phyloP scores from a whole-genome alignment of 208 protist genomes.

The Leishmania tarentolae region DNA sequence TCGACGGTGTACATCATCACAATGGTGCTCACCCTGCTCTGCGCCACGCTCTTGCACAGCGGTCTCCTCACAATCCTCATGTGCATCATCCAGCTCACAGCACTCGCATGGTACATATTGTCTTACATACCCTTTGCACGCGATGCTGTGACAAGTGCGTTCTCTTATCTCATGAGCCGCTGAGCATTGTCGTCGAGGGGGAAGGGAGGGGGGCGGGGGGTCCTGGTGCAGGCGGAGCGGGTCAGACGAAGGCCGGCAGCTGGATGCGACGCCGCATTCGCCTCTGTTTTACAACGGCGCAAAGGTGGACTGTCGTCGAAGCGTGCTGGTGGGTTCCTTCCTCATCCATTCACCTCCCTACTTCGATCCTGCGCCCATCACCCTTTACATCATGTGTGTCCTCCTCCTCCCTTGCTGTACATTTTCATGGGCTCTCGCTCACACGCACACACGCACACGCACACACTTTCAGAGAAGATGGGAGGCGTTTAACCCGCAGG shows the following conservation, averaged over 20 bases:
- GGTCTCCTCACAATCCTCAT: constrained; percentile 61
- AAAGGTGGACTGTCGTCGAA: background rate
- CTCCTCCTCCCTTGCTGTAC: background rate
- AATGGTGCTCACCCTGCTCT: constrained; percentile 74
- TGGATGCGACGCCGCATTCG: background rate
- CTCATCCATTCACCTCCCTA: background rate
- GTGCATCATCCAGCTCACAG: constrained; percentile 67
- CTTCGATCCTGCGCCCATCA: background rate
- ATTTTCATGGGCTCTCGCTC: background rate
- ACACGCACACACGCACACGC: background rate
- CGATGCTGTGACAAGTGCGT: constrained; percentile 45
- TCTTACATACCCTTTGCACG: constrained; percentile 89
- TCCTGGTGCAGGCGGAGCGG: background rate
- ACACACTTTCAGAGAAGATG: background rate
- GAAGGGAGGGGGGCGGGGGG: no score
- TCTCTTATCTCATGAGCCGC: constrained; percentile 17
- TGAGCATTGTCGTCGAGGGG: no score
- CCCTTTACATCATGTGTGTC: background rate
- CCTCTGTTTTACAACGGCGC: background rate
- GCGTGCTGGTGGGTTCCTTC: background rate
- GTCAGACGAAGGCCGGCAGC: background rate
- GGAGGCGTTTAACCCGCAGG: background rate
- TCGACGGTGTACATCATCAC: constrained; percentile 71
- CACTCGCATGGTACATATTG: constrained; percentile 87
- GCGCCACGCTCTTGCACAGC: constrained; percentile 56